Evolutionary conservation across 2,329 filamentous ascomycete species (phyloP).

Genomic region (Alternaria infectoria): DNA sequence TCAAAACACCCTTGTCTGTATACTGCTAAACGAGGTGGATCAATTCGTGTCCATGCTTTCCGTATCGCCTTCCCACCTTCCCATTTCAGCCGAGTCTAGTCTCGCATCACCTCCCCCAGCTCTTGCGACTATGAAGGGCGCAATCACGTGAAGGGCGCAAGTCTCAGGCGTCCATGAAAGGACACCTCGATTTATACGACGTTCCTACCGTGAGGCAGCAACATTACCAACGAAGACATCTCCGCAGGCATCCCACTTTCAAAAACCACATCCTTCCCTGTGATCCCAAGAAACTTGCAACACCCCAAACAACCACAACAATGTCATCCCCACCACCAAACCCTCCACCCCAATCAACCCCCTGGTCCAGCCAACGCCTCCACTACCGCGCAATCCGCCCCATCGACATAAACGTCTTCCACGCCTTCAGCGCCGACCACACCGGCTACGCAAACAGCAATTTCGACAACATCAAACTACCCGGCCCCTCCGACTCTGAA

Average conservation of each 20-base stretch:
- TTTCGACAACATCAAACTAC: slow-evolving; percentile 25
- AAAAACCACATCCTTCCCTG: neutral
- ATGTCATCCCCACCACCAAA: neutral
- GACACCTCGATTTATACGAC: too few relatives aligned
- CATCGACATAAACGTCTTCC: slow-evolving; percentile 32
- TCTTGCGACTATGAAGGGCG: neutral
- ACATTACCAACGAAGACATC: neutral
- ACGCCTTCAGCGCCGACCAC: slow-evolving; percentile 30
- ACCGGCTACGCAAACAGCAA: slow-evolving; percentile 36
- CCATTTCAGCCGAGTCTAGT: neutral
- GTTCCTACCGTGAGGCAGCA: neutral
- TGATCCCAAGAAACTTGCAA: neutral
- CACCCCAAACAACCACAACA: neutral
- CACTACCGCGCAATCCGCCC: slow-evolving; percentile 33
- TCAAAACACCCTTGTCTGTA: neutral
- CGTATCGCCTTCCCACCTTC: too few relatives aligned
- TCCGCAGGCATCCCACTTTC: neutral
- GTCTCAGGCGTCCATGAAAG: neutral
- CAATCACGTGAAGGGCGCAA: neutral
- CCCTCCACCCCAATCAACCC: neutral
- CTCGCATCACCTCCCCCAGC: neutral
- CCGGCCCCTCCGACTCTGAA: slow-evolving; percentile 16
- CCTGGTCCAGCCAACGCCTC: slow-evolving; percentile 24
- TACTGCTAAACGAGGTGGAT: neutral
- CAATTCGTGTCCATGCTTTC: too few relatives aligned